Conservation (phyloP, 2,329 filamentous ascomycete genomes). For the Diaporthe caulivora region DNA sequence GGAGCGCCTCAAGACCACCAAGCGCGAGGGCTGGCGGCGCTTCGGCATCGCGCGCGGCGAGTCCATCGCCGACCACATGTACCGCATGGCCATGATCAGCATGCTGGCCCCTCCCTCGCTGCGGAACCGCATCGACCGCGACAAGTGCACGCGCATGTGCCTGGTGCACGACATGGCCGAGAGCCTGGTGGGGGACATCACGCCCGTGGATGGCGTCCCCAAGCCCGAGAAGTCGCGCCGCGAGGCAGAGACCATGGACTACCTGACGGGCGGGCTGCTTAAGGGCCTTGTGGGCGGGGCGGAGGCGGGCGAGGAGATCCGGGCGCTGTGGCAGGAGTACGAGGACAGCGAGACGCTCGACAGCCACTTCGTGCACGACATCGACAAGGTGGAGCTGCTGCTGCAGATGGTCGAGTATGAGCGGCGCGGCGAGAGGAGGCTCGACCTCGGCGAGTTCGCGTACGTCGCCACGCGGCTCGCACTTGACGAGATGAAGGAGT, state of each 20-base stretch:
- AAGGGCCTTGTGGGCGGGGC: constrained; percentile 80
- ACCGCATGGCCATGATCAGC: constrained; percentile 97
- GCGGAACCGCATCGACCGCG: constrained; percentile 78
- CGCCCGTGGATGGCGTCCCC: constrained; percentile 85
- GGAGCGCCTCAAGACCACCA: constrained; percentile 94
- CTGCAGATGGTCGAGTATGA: constrained; percentile 98
- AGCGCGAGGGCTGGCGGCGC: constrained; percentile 94
- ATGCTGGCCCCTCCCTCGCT: constrained; percentile 88
- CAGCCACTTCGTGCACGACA: constrained; percentile 91
- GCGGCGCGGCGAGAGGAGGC: constrained; percentile 70
- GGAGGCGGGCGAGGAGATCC: constrained; percentile 75
- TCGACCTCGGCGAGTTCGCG: constrained; percentile 89
- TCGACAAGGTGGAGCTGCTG: constrained; percentile 96
- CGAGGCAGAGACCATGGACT: constrained; percentile 92
- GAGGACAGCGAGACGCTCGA: constrained; percentile 89
- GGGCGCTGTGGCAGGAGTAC: constrained; percentile 92
- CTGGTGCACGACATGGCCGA: constrained; percentile 99
- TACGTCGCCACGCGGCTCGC: constrained; percentile 81
- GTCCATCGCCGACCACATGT: constrained; percentile 99
- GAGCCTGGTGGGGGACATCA: constrained; percentile 94
- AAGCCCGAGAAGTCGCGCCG: constrained; percentile 92
- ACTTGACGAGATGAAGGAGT: constrained; percentile 82
- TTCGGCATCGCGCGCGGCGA: constrained; percentile 85
- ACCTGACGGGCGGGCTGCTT: constrained; percentile 80
- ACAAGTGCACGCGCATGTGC: constrained; percentile 93